Percentiles rank a stretch among this genome's conserved stretches.
These are phyloP conservation scores for Globisporangium recalcitrans DNA, from an alignment of 352 stramenopile genomes.

Conservation along the genomic window DNA sequence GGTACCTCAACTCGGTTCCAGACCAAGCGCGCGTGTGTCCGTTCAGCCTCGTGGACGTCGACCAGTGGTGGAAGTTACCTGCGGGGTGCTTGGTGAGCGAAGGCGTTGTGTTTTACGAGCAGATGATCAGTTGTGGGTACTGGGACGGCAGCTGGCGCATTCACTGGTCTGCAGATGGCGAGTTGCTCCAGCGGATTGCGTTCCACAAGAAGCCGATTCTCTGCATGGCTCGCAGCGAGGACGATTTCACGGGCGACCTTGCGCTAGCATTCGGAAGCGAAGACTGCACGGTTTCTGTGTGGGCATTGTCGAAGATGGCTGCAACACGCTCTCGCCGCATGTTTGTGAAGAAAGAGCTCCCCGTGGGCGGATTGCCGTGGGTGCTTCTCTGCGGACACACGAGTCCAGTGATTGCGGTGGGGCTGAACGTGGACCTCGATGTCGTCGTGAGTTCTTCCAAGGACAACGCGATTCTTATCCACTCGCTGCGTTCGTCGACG, in stretches of 20 bases:
- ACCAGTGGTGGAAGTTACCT: conserved; percentile 85
- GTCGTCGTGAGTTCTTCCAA: conserved; percentile 77
- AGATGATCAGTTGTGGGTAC: conserved; percentile 87
- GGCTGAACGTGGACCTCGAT: conserved; percentile 78
- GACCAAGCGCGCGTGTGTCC: conserved; percentile 64
- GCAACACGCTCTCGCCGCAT: conserved; percentile 74
- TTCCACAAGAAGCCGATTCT: conserved; percentile 87
- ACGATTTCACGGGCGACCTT: conserved; percentile 83
- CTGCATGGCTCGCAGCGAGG: conserved; percentile 80
- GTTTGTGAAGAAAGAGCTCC: conserved; percentile 83
- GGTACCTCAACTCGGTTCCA: conserved; percentile 67
- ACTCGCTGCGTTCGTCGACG: conserved; percentile 67
- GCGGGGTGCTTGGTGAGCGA: conserved; percentile 65
- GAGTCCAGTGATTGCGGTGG: conserved; percentile 69
- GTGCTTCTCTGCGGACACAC: conserved; percentile 75
- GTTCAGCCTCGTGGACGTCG: conserved; percentile 77
- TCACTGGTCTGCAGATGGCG: conserved; percentile 80
- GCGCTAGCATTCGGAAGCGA: conserved; percentile 81
- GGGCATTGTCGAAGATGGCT: conserved; percentile 78
- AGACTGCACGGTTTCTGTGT: conserved; percentile 82
- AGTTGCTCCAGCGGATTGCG: conserved; percentile 78
- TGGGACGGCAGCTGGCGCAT: conserved; percentile 87
- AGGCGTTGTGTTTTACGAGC: conserved; percentile 84
- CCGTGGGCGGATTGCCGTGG: conserved; percentile 73
- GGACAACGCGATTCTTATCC: conserved; percentile 68